Base-by-base conservation (phyloP, 768 basidiomycete genomes). In the Tricholoma furcatifolium region DNA sequence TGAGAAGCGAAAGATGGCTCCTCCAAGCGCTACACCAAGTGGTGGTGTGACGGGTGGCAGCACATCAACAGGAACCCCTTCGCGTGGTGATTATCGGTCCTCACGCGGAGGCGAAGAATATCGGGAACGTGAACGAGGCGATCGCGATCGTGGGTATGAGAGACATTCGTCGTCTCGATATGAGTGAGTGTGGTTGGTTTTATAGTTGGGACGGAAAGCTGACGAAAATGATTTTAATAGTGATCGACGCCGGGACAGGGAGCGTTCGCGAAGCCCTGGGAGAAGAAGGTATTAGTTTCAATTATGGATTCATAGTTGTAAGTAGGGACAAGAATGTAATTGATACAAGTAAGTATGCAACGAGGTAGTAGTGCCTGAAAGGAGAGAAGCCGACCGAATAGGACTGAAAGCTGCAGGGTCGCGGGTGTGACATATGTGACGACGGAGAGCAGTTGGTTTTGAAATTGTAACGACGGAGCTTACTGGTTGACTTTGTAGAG, bases 231-330 rank as follows among this genome's bases (percentile, higher is more conserved):
- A 61, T 46, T 50, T 50, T 64, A 61, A 57, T 67, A 83, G 85
- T 62, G 85, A 87, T 73, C 81, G 86, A 70, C 80, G 85, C 43
- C 72, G 85, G 65, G 85, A 87, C 67, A 72, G 85, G 59, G 85
- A 87, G 70, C 84, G 86, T 61, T 87, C 86, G 58, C 78, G 86
- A 70, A 87, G 85, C 54, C 86, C 86, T 10, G 78, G 83, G 40
- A 73, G 86, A 59, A 76, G 85, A 69, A 76, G 80, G 60, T 84
- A 81, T 62, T 84, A 69, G 76, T 59, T 59, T 50, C 27, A 46
- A 47, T n/a, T n/a, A 12, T 51, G n/a, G 14, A 21, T 49, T 24
- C 31, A 38, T 51, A 50, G 21, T 50, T 32, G 27, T 21, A 15
- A 45, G 45, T 43, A 52, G 54, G 44, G 44, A 50, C 49, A 17